phyloP scores from a whole-genome alignment of 1,139 yeast genomes.

The Pichia cactophila region DNA sequence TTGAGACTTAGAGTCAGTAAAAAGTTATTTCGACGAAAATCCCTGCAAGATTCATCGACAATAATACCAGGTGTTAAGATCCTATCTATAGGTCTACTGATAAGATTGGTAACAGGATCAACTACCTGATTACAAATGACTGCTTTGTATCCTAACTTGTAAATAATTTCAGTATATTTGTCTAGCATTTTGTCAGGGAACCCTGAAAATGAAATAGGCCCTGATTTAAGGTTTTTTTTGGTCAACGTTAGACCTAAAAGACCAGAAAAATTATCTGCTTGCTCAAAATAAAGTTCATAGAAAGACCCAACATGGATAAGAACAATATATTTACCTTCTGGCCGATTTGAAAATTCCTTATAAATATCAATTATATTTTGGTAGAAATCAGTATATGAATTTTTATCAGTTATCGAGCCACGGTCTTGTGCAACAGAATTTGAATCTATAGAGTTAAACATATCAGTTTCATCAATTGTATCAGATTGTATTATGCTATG shows the following conservation, averaged over 20 bases:
- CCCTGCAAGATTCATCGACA: constrained; percentile 77
- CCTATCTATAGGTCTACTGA: constrained; percentile 66
- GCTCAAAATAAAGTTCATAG: constrained; percentile 83
- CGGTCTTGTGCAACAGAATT: constrained; percentile 3
- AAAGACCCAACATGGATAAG: constrained; percentile 87
- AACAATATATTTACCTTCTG: constrained; percentile 58
- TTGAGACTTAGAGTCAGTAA: constrained; percentile 55
- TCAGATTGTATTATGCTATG: neutral
- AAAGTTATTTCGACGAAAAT: constrained; percentile 64
- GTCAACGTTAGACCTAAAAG: constrained; percentile 58
- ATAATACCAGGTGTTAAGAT: constrained; percentile 91
- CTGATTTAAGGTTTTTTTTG: constrained; percentile 37
- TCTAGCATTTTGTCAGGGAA: constrained; percentile 71
- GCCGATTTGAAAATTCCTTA: constrained; percentile 32
- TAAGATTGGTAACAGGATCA: constrained; percentile 32
- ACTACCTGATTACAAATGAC: constrained; percentile 70
- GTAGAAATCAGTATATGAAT: constrained; percentile 25
- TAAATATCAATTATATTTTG: constrained; percentile 35
- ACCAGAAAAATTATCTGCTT: constrained; percentile 70
- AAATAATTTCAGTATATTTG: constrained; percentile 65
- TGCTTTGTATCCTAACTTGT: constrained; percentile 60
- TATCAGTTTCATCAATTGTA: neutral
- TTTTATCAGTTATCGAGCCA: constrained; percentile 13
- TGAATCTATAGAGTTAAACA: neutral
- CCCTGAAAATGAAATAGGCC: constrained; percentile 79